Conservation (phyloP, 371 early-diverging fungal species). For the Lichtheimia ornata region DNA sequence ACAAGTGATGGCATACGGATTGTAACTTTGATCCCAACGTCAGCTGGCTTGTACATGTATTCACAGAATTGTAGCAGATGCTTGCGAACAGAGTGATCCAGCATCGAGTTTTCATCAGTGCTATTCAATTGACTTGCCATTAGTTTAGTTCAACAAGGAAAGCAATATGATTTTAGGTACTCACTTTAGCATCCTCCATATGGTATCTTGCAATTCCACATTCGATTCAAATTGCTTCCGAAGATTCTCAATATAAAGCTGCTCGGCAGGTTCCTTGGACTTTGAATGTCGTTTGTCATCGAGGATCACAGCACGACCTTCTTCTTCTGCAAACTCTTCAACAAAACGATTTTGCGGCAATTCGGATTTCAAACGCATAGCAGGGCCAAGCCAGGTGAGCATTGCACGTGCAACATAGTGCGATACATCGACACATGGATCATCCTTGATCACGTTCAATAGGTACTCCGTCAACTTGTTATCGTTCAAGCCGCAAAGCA, state of each 20-base stretch:
- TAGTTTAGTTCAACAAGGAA: background rate
- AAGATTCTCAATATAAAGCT: conserved; percentile 34
- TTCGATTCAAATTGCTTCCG: conserved; percentile 43
- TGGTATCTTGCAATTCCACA: conserved; percentile 31
- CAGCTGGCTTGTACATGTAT: conserved; percentile 58
- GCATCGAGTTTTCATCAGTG: conserved; percentile 24
- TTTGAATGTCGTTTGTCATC: conserved; percentile 25
- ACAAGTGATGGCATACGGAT: conserved; percentile 44
- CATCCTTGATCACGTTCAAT: conserved; percentile 54
- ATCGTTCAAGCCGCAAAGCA: conserved; percentile 62
- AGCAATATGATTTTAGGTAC: background rate
- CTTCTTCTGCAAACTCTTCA: conserved; percentile 57
- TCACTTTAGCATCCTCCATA: conserved; percentile 50
- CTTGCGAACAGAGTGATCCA: conserved; percentile 59
- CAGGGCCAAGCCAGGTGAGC: conserved; percentile 55
- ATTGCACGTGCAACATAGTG: conserved; percentile 51
- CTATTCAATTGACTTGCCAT: conserved; percentile 13
- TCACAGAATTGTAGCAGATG: conserved; percentile 61
- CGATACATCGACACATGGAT: conserved; percentile 58
- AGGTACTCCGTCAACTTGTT: conserved; percentile 52
- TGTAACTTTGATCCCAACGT: conserved; percentile 56
- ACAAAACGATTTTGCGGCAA: conserved; percentile 19
- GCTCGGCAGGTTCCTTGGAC: conserved; percentile 37
- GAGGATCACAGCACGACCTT: conserved; percentile 37
- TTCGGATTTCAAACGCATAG: conserved; percentile 40